Base-by-base conservation (phyloP, 805 yeast species). In the Jamesozyma hellenica region DNA sequence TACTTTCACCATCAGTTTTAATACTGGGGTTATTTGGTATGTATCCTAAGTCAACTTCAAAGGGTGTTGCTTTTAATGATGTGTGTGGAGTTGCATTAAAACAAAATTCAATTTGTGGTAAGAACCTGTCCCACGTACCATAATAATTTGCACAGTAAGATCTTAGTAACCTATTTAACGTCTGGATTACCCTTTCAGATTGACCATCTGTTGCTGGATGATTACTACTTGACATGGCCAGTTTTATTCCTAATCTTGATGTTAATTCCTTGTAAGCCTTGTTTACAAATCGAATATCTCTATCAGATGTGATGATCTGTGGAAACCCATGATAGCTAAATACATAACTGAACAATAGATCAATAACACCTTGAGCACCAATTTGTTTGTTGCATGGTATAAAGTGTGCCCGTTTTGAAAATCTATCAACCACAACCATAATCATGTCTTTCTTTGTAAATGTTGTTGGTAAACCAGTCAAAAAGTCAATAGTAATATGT, bases 261-360 rank as follows among this genome's bases (percentile, higher is more conserved):
- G 35, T n/a, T 4, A 32, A 32, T 33, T 40, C 42, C 38, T 35
- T 21, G 29, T 40, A 43, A 13, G 17, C 14, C 4, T 28, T 17
- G 6, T 33, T 11, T 11, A 36, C 25, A 19, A 42, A 36, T 13
- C 38, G 15, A 13, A 23, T 36, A 30, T 42, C 45, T 40, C 45
- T 29, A 25, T 39, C 43, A 8, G 27, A 16, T 13, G 40, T 26
- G 6, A 37, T 37, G 4, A 35, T 35, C 12, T 19, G 15, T 6
- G 48, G 51, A 25, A 45, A 45, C 4, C 46, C 45, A 33, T 49
- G 47, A 30, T 42, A 44, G 4, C 39, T n/a, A 25, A 48, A 46
- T 13, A 44, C 32, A 28, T 35, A 42, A 2, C 45, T 25, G 32
- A 39, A 43, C 4, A 44, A 25, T 11, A 38, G 6, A n/a, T 50